Conservation (phyloP, 208 protist species). For the Leishmania mexicana region DNA sequence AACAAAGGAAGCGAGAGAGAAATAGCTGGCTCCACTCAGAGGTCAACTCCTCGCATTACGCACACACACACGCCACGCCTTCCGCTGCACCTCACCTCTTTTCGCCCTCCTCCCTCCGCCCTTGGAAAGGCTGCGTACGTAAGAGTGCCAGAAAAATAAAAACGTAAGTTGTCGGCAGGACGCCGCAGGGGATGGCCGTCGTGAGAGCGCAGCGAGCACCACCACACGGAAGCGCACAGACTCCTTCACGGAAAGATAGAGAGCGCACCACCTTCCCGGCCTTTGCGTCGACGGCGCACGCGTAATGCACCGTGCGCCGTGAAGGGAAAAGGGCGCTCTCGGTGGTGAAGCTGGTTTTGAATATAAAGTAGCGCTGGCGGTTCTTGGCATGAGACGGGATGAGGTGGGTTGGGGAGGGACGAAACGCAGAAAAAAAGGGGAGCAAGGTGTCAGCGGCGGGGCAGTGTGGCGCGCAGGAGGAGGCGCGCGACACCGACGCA, state of each 20-base stretch:
- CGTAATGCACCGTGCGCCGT: not conserved
- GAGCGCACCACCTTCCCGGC: not conserved
- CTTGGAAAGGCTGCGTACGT: not conserved
- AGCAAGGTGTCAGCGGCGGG: not conserved
- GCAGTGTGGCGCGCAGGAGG: not conserved
- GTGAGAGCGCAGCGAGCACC: not conserved
- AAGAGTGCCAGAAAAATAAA: not conserved
- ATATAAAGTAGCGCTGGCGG: not conserved
- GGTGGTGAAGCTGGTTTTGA: not conserved
- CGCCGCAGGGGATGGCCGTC: not conserved
- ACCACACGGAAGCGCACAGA: not conserved
- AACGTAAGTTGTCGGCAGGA: not conserved
- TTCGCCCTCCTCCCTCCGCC: not conserved
- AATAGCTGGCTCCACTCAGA: not conserved
- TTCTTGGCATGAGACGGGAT: not conserved
- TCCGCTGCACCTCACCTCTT: not conserved
- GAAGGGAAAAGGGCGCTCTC: not conserved
- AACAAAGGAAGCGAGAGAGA: not conserved
- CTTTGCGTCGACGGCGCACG: not conserved
- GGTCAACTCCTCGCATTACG: not conserved
- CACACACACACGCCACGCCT: not conserved
- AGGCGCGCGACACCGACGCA: not conserved
- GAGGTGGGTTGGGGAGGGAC: not conserved
- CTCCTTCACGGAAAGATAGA: not conserved
- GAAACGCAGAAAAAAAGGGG: not conserved